These are phyloP conservation scores for Ustilago lituana DNA, from an alignment of 1,284 basidiomycete species.

Conservation along the genomic window DNA sequence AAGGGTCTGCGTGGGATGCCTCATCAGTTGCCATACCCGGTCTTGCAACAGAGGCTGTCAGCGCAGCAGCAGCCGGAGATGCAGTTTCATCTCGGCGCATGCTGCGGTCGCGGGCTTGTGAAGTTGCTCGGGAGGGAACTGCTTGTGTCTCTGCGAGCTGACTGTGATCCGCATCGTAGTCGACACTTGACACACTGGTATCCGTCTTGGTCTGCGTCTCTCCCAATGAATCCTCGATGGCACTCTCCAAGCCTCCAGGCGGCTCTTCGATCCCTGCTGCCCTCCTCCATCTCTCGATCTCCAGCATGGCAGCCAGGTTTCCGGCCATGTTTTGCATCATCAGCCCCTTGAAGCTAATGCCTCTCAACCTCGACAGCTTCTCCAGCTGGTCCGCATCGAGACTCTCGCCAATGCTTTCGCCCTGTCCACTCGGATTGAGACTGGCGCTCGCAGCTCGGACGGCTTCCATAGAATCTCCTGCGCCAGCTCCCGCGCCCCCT, in stretches of 20 bases:
- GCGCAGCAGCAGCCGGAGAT: background rate
- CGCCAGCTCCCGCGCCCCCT: background rate
- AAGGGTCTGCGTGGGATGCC: background rate
- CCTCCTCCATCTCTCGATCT: constrained; percentile 44
- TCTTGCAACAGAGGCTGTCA: background rate
- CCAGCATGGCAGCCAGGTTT: constrained; percentile 40
- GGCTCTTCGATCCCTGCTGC: constrained; percentile 25
- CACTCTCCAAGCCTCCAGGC: constrained; percentile 5
- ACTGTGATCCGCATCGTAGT: constrained; percentile 47
- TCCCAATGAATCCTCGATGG: constrained; percentile 10
- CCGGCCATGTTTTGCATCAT: constrained; percentile 53
- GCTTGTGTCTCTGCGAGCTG: constrained; percentile 33
- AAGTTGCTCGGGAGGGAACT: background rate
- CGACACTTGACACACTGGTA: constrained; percentile 15
- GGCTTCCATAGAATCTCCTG: constrained; percentile 30
- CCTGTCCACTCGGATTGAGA: background rate
- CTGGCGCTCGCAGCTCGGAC: constrained; percentile 6
- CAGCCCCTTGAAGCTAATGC: constrained; percentile 36
- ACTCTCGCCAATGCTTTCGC: constrained; percentile 11
- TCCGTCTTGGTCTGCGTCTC: constrained; percentile 9
- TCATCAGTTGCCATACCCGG: background rate
- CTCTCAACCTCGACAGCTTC: constrained; percentile 19
- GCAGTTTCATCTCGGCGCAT: constrained; percentile 12
- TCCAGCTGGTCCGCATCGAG: constrained; percentile 26
- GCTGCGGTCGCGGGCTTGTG: background rate